Base-by-base conservation (phyloP, 192 early-diverging fungal species). In the Rhizoclosmatium sp. region DNA sequence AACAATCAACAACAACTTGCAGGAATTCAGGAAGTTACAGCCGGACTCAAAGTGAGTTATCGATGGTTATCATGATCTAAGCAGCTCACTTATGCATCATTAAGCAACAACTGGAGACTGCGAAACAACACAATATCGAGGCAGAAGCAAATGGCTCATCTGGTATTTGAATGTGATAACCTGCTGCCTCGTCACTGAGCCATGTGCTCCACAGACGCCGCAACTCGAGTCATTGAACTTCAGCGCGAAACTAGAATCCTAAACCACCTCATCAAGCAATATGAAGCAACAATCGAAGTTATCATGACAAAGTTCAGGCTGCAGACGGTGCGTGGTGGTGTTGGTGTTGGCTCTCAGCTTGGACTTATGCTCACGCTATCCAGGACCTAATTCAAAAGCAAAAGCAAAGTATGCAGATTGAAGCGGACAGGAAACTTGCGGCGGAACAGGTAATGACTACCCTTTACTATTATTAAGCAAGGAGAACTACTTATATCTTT, bases 221-320 rank as follows among this genome's bases (percentile, higher is more conserved):
- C 75, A 31, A 78, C 78, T 7, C 74, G 78, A 14, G 78, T 82
- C 54, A 41, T 59, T 1, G 88, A 88, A 12, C 65, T 89, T 60
- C 82, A 83, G 51, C 80, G 80, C 56, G 88, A 89, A 76, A 89
- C 90, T 51, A 78, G 81, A 48, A 54, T 85, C 12, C 76, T 89
- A 21, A 81, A 81, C 56, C 83, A 88, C 54, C 58, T 81, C 4
- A 82, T 88, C 16, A 89, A 88, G 69, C 84, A 89, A 65, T 89
- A 88, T 75, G 88, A 89, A 76, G 69, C 85, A n/a, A 87, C 88
- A 2, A 73, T 89, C 7, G 86, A 89, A 64, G 78, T 88, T 5
- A 74, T 89, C 39, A 89, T 89, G 87, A 51, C 71, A 39, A 89
- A 89, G 74, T 89, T 86, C 61, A 59, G 87, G 45, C 60, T 70